These are phyloP conservation scores for Ceratobasidium sp. DNA, from an alignment of 1,284 basidiomycete genomes.

Conservation along the genomic window DNA sequence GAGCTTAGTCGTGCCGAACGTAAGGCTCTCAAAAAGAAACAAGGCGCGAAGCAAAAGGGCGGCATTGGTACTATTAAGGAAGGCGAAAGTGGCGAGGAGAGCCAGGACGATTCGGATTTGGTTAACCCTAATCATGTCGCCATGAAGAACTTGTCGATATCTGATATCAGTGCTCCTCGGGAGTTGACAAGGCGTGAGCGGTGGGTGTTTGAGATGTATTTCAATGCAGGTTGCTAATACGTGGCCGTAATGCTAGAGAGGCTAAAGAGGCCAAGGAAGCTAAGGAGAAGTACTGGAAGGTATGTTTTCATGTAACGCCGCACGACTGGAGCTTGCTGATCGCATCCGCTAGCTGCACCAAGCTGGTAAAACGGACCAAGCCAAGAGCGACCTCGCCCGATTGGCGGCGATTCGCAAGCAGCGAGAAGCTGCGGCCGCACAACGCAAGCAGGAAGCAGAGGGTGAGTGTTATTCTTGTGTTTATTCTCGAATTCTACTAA, in stretches of 20 bases:
- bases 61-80: slow-evolving; percentile 59
- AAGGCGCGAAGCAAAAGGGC: slow-evolving; percentile 54
- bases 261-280: slow-evolving; percentile 91
- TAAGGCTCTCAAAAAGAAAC: slow-evolving; percentile 78
- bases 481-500: slow-evolving; percentile 12
- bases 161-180: slow-evolving; percentile 68
- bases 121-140: slow-evolving; percentile 78
- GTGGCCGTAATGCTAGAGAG: slow-evolving; percentile 68
- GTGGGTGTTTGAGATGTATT: slow-evolving; percentile 58
- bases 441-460: slow-evolving; percentile 86
- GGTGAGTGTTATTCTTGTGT: slow-evolving; percentile 60
- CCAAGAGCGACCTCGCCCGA: slow-evolving; percentile 86
- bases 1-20: slow-evolving; percentile 75
- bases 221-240: not conserved
- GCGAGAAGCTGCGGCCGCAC: slow-evolving; percentile 85
- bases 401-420: slow-evolving; percentile 88
- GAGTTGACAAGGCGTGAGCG: slow-evolving; percentile 77
- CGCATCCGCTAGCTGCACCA: slow-evolving; percentile 67
- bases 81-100: slow-evolving; percentile 60
- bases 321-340: not conserved
- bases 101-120: slow-evolving; percentile 71
- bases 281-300: slow-evolving; percentile 87
- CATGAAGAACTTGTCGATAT: slow-evolving; percentile 72
- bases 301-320: slow-evolving; percentile 53
- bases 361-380: slow-evolving; percentile 88